Base-by-base conservation (phyloP, 768 basidiomycete genomes). In the Porphyrellus cyaneotinctus region DNA sequence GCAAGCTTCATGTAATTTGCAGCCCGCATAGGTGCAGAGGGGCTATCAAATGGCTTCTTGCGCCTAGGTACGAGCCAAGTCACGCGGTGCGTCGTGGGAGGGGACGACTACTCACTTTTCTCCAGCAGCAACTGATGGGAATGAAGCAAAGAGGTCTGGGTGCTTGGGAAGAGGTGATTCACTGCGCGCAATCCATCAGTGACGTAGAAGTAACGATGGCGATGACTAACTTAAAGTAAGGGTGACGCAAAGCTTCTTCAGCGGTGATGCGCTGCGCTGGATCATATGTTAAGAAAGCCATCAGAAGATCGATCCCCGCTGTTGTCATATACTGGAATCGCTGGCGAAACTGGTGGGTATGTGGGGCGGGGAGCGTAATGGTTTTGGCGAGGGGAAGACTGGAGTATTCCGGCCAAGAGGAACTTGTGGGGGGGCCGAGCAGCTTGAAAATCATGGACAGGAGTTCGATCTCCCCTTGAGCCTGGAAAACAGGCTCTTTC, bases 111-210 rank as follows among this genome's bases (percentile, higher is more conserved):
- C 83, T 49, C 60, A 93, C 91, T 87, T 92, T 75, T 99, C 97
- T 33, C 97, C 97, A 17, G 95, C 95, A 22, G 97, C 97, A 23
- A 88, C 83, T 33, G 91, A 95, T 28, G 97, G 97, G 70, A 98
- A 99, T 3, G 92, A 95, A 2, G 89, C 82, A 72, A 99, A 98
- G 53, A 98, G 74, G 64, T 95, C 93, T 15, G 93, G 91, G 67
- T 98, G 95, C 66, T 99, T 98, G 0, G 97, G 97, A 33, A 91
- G 72, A 0, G 97, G 97, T 0, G 92, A 87, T 72, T 98, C 97
- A 6, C 93, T 97, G 56, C 7, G 39, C 30, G 26, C 8, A 23
- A 51, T 45, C 12, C 41, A 35, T 53, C 30, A 52, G 43, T 28
- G 32, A 49, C 28, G 53, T 26, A 46, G 9, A 33, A 35, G 47